Base-by-base conservation (phyloP, 345 rosid species). In the Bruguiera sexangula region DNA sequence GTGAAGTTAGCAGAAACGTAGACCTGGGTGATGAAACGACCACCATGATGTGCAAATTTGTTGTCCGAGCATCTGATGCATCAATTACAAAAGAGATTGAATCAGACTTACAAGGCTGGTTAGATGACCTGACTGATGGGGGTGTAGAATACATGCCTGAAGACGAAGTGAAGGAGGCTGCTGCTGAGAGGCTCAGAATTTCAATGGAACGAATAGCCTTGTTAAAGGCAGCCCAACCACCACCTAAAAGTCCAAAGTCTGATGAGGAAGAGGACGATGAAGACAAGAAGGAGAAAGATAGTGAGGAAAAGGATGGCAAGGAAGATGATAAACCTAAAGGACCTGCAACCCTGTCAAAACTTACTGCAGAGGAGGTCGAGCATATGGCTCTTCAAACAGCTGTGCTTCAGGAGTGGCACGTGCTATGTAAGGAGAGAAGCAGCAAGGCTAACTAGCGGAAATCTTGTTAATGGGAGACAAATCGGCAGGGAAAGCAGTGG, bases 1-100 rank as follows among this genome's bases (percentile, higher is more conserved):
- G 96, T 84, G 99, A 95, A 84, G 96, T 95, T 62, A 95, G 97
- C 85, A 86, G 99, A 80, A 92, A 95, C 70, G 93, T 95, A 72
- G 99, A 95, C 69, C 83, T 95, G 53, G 99, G 98, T 15, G 99
- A 95, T 8, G 99, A 92, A 80, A 90, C 96, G 19, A 95, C 99
- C 0, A 92, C 96, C 36, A 92, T 95, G 99, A 82, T 92, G 75
- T 95, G 99, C 89, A 95, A 92, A 78, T 95, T 95, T 69, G 93
- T 92, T 66, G 96, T 92, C 66, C 89, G 96, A 76, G 99, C 99
- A 62, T 92, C 99, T 18, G 99, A 92, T 73, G 90, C 93, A 54
- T 87, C 92, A 56, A 92, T 92, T 74, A 85, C 99, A 6, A 92
- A 92, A 79, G 98, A 92, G 77, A 90, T 90, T 59, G 98, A 88